A percentile compares a stretch with the other conserved stretches of the same genome.
Conservation (phyloP, 208 protist genomes). For the Trichomonas gallinae region DNA sequence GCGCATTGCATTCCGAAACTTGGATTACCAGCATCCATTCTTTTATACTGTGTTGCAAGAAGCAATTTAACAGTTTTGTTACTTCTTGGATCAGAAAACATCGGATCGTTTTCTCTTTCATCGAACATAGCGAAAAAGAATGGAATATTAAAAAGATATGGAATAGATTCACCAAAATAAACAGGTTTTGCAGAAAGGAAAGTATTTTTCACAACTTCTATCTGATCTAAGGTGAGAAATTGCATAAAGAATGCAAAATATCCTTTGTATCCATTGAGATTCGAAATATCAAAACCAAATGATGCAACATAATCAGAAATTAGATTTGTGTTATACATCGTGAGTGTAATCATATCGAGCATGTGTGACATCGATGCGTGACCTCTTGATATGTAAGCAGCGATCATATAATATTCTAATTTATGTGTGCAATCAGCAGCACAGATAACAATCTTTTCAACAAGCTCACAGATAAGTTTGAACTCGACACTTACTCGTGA, state of each 20-base stretch:
- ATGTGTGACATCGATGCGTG: neutral
- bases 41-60: neutral
- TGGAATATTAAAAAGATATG: neutral
- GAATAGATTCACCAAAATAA: neutral
- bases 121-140: neutral
- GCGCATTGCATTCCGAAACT: neutral
- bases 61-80: neutral
- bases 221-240: neutral
- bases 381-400: neutral
- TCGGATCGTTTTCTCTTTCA: neutral
- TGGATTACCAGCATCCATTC: neutral
- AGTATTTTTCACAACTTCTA: neutral
- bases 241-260: neutral
- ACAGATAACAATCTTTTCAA: neutral
- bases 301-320: neutral
- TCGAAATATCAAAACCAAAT: neutral
- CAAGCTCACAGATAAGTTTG: neutral
- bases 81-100: neutral
- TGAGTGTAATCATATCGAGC: neutral
- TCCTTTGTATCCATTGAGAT: neutral
- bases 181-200: neutral
- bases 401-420: neutral
- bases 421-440: neutral
- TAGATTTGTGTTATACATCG: neutral
- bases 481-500: neutral